Base-by-base conservation (phyloP, 345 rosid species). In the Salix purpurea region DNA sequence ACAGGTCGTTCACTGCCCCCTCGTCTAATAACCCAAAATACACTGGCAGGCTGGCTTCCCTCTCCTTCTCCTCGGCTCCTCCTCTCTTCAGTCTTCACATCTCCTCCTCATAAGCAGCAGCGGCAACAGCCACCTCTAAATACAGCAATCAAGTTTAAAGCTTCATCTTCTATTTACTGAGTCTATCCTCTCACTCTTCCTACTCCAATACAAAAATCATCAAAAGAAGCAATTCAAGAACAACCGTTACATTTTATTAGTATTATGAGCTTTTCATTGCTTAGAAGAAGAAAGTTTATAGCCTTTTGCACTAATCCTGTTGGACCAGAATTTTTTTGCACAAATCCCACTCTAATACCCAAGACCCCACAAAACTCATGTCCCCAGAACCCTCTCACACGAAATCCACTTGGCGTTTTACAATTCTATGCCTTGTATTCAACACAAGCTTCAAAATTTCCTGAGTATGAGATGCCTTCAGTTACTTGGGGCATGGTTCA, bases 401-500 rank as follows among this genome's bases (percentile, higher is more conserved):
- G 54, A 70, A 54, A 71, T 71, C 74, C 74, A 65, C 39, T 13
- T 12, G 28, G 67, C 77, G 75, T 66, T 67, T 67, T 60, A 16
- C 34, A 11, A 30, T 60, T 60, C n/a, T 21, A 26, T 67, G 74
- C 84, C 44, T 82, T 76, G 42, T 87, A 87, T 78, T 90, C 95
- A 73, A 88, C 89, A 44, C 88, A 84, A 61, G 81, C 96, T 65
- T 84, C 90, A 10, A 93, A 93, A 82, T 93, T 86, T 80, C 91
- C 94, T 3, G 98, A 93, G 40, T 93, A 95, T 80, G 92, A 93
- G 80, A 93, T 93, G 97, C 99, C 99, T 39, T 86, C 97, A 3
- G 99, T 95, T 77, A 91, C 98, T 32, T 95, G 98, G 97, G 97
- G 94, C 40, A 93, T 91, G 13, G 85, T 95, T 30, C 98, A 91